Conservation (phyloP, 2,329 filamentous ascomycete species). For the Fonsecaea pugnacius region DNA sequence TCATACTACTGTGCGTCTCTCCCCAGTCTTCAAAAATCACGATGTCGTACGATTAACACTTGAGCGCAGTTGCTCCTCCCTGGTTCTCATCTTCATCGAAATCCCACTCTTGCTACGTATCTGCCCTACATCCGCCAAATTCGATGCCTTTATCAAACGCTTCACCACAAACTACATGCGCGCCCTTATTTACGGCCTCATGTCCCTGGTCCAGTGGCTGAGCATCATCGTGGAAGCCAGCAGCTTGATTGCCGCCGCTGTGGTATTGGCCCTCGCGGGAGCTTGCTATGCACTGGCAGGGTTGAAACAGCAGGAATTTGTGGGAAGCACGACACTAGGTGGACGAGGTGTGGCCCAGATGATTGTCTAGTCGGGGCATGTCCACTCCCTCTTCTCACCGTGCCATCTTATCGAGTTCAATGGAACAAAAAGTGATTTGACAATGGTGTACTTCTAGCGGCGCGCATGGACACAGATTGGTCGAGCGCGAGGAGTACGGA, state of each 20-base stretch:
- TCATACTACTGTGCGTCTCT: constrained; percentile 59
- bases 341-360: constrained; percentile 63
- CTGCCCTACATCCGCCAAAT: constrained; percentile 88
- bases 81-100: constrained; percentile 82
- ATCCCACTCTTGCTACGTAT: constrained; percentile 94
- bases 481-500: constrained; percentile 14
- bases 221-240: constrained; percentile 69
- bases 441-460: constrained; percentile 23
- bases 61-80: constrained; percentile 63
- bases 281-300: constrained; percentile 69
- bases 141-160: constrained; percentile 85
- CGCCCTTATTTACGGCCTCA: constrained; percentile 79
- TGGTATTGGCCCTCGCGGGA: constrained; percentile 76
- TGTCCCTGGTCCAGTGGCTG: constrained; percentile 83
- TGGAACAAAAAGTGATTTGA: constrained; percentile 19
- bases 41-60: constrained; percentile 11
- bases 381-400: neutral
- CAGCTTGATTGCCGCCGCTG: constrained; percentile 81
- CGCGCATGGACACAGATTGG: constrained; percentile 5
- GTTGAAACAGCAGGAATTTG: constrained; percentile 52
- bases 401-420: neutral
- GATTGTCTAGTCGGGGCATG: constrained; percentile 34
- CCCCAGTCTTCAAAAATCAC: neutral
- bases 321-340: constrained; percentile 86
- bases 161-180: constrained; percentile 96